A percentile compares a stretch with the other conserved stretches of the same genome.
Evolutionary conservation across 371 early-diverging fungal genomes (phyloP).

Genomic region (Mucor circinelloides): DNA sequence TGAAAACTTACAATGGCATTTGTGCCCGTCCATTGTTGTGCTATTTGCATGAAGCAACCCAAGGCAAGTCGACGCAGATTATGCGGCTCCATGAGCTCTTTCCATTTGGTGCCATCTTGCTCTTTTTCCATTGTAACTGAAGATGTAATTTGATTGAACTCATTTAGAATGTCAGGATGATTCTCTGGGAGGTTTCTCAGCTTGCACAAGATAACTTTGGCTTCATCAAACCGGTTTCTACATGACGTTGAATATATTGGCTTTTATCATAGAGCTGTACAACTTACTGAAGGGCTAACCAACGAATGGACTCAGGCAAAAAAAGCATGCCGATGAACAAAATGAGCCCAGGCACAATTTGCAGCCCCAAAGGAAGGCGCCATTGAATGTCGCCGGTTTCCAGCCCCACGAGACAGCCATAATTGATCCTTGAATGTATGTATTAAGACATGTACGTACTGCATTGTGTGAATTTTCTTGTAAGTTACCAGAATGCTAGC

Average conservation of each 20-base stretch:
- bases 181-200: constrained; percentile 47
- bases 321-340: constrained; percentile 61
- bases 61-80: constrained; percentile 57
- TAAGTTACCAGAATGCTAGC: constrained; percentile 30
- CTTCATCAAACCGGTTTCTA: constrained; percentile 59
- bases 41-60: constrained; percentile 53
- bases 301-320: constrained; percentile 84
- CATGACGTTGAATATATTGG: constrained; percentile 55
- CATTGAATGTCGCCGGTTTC: constrained; percentile 51
- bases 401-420: constrained; percentile 8
- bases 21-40: constrained; percentile 73
- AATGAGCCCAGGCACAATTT: constrained; percentile 71
- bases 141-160: constrained; percentile 50
- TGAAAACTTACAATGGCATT: constrained; percentile 48
- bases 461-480: not conserved
- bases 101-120: constrained; percentile 55
- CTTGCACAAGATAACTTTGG: constrained; percentile 44
- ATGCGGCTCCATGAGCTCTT: constrained; percentile 35
- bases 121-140: constrained; percentile 47
- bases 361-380: constrained; percentile 76
- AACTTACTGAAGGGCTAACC: constrained; percentile 55
- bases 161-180: constrained; percentile 47
- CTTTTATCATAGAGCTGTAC: too few species aligned
- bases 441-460: not conserved
- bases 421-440: constrained; percentile 8